phyloP scores from a whole-genome alignment of 306 rosid species.

The Acacia melanoxylon region DNA sequence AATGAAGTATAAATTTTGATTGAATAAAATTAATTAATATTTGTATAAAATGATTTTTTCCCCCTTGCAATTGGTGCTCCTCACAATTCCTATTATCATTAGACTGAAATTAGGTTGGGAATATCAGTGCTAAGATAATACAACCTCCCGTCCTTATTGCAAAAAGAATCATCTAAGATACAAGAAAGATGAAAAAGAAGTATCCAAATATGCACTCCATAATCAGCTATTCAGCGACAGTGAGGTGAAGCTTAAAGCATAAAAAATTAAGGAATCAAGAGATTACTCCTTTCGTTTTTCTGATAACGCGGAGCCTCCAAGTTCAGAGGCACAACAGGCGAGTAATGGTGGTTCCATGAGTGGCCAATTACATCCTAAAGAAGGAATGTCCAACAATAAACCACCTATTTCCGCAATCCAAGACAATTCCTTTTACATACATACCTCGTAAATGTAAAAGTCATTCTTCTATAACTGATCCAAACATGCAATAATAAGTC shows the following conservation, averaged over 20 bases:
- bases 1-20: too few species aligned
- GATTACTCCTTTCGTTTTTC: slow-evolving; percentile 84
- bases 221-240: slow-evolving; percentile 42
- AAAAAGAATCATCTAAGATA: too few species aligned
- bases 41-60: too few species aligned
- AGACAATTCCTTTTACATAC: too few species aligned
- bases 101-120: too few species aligned
- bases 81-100: too few species aligned
- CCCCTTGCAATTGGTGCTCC: slow-evolving; percentile 35
- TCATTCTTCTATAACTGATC: too few species aligned
- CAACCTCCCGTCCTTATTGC: neutral
- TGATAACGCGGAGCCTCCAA: slow-evolving; percentile 56
- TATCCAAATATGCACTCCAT: slow-evolving; percentile 39
- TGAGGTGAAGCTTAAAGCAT: slow-evolving; percentile 47
- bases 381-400: slow-evolving; percentile 38
- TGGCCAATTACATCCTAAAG: slow-evolving; percentile 47
- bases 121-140: too few species aligned
- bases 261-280: slow-evolving; percentile 73
- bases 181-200: too few species aligned
- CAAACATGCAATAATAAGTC: slow-evolving; percentile 28
- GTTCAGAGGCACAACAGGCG: slow-evolving; percentile 50
- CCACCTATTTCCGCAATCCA: too few species aligned
- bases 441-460: too few species aligned
- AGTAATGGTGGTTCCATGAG: slow-evolving; percentile 44
- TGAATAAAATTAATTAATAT: too few species aligned